Conservation (phyloP, 148 eudicot species). For the Rhododendron williamsianum region DNA sequence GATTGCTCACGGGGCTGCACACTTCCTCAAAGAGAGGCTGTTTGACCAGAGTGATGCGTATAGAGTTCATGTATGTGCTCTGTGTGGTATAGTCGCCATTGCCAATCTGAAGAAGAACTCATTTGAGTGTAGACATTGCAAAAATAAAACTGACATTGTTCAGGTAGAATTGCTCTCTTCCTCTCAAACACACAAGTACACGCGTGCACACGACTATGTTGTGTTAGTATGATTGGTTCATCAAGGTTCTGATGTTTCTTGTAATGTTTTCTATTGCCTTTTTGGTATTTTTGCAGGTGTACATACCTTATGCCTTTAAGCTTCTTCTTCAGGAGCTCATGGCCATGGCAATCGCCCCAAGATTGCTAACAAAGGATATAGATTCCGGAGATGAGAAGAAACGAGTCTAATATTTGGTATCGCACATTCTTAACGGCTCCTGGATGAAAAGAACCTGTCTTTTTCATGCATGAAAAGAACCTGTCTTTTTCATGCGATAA, state of each 20-base stretch:
- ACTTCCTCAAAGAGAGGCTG: slow-evolving; percentile 84
- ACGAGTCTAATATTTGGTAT: slow-evolving; percentile 28
- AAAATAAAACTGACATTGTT: slow-evolving; percentile 85
- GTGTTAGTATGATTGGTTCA: not conserved
- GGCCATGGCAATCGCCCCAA: slow-evolving; percentile 96
- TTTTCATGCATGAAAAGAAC: not conserved
- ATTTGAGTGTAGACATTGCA: slow-evolving; percentile 90
- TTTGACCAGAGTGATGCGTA: slow-evolving; percentile 97
- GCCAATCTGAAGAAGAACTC: slow-evolving; percentile 86
- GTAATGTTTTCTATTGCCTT: not conserved
- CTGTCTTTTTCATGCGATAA: not conserved
- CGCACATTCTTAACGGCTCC: not conserved
- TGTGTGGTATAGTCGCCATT: slow-evolving; percentile 77
- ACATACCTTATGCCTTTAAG: slow-evolving; percentile 93
- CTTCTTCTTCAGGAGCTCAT: slow-evolving; percentile 92
- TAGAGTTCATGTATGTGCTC: slow-evolving; percentile 84
- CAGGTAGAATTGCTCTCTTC: slow-evolving; percentile 37
- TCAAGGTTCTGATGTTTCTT: not conserved
- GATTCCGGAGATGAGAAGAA: slow-evolving; percentile 54
- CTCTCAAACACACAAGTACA: not conserved
- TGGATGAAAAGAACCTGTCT: not conserved
- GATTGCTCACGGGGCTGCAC: slow-evolving; percentile 96
- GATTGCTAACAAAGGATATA: slow-evolving; percentile 75
- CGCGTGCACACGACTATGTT: not conserved
- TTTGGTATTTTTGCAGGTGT: slow-evolving; percentile 37